phyloP scores from a whole-genome alignment of 2,329 filamentous ascomycete genomes.

The Pseudopithomyces chartarum region DNA sequence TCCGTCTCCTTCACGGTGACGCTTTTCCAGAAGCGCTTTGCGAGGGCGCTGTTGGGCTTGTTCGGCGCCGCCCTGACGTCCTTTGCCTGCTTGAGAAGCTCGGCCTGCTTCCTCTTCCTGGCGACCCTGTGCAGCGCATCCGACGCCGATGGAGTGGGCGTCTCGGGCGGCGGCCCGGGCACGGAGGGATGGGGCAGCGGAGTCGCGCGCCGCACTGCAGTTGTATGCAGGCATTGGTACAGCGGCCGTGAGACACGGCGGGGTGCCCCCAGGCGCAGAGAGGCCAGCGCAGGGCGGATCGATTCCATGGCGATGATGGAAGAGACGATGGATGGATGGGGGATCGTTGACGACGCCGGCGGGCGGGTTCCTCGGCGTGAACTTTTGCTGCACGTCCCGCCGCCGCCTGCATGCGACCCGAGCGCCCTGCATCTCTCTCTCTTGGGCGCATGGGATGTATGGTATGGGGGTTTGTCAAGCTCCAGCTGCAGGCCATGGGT shows the following conservation, averaged over 20 bases:
- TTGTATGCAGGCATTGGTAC: conserved; percentile 50
- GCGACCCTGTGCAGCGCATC: conserved; percentile 55
- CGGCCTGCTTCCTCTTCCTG: conserved; percentile 56
- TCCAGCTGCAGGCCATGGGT: not conserved
- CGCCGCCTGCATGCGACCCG: not conserved
- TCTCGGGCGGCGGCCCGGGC: conserved; percentile 63
- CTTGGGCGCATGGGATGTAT: no score
- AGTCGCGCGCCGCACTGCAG: conserved; percentile 53
- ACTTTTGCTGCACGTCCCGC: conserved; percentile 6
- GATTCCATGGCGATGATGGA: conserved; percentile 26
- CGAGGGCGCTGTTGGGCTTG: conserved; percentile 57
- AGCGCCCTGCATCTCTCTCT: conserved; percentile 2
- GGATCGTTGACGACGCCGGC: not conserved
- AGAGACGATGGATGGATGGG: conserved; percentile 1
- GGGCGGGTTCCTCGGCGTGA: not conserved
- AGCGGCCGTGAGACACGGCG: conserved; percentile 23
- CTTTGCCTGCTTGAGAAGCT: conserved; percentile 53
- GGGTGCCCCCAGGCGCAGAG: conserved; percentile 23
- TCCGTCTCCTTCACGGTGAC: conserved; percentile 67
- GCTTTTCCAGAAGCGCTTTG: conserved; percentile 87
- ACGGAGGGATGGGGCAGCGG: conserved; percentile 63
- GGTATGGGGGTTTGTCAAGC: conserved; percentile 8
- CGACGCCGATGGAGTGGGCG: conserved; percentile 56
- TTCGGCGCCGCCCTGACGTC: conserved; percentile 47
- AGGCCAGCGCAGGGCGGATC: conserved; percentile 33